Evolutionary conservation across 805 yeast genomes (phyloP).

Genomic region (Suhomyces sp.): DNA sequence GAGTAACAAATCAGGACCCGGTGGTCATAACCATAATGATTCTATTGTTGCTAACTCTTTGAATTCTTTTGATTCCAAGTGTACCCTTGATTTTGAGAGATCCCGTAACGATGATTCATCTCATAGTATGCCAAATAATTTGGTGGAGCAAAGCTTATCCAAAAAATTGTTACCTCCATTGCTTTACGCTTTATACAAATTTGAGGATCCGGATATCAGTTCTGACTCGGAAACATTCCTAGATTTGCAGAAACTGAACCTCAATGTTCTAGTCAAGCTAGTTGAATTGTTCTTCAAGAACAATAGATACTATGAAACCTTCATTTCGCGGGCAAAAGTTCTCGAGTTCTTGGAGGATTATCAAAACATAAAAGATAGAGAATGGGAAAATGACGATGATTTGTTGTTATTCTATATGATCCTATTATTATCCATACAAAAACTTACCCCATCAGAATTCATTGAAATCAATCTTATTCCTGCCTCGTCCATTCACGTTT

Average conservation of each 20-base stretch:
- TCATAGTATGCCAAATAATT: slow-evolving; percentile 1
- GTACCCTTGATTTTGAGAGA: slow-evolving; percentile 9
- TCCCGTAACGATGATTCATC: slow-evolving; percentile 5
- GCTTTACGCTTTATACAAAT: slow-evolving; percentile 15
- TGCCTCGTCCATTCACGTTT: slow-evolving; percentile 19
- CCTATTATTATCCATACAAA: slow-evolving; percentile 39
- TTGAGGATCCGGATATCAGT: slow-evolving; percentile 17
- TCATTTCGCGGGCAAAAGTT: slow-evolving; percentile 33
- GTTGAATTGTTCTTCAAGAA: slow-evolving; percentile 44
- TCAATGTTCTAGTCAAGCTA: slow-evolving; percentile 30
- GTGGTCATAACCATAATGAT: slow-evolving; percentile 4
- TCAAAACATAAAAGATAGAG: slow-evolving; percentile 26
- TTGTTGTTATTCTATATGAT: slow-evolving; percentile 46
- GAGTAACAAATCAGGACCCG: background rate
- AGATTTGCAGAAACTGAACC: slow-evolving; percentile 25
- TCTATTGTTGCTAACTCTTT: slow-evolving; percentile 8
- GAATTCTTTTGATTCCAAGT: slow-evolving; percentile 11
- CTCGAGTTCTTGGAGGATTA: slow-evolving; percentile 39
- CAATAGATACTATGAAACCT: slow-evolving; percentile 39
- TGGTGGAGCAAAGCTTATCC: slow-evolving; percentile 21
- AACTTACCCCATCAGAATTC: slow-evolving; percentile 31
- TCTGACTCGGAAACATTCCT: slow-evolving; percentile 16
- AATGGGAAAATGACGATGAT: slow-evolving; percentile 52
- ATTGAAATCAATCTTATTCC: slow-evolving; percentile 17
- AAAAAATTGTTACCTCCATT: slow-evolving; percentile 36